A percentile compares a stretch with the other conserved stretches of the same genome.
These are phyloP conservation scores for Poa annua DNA, from an alignment of 176 grass and related monocot species.

Conservation along the genomic window DNA sequence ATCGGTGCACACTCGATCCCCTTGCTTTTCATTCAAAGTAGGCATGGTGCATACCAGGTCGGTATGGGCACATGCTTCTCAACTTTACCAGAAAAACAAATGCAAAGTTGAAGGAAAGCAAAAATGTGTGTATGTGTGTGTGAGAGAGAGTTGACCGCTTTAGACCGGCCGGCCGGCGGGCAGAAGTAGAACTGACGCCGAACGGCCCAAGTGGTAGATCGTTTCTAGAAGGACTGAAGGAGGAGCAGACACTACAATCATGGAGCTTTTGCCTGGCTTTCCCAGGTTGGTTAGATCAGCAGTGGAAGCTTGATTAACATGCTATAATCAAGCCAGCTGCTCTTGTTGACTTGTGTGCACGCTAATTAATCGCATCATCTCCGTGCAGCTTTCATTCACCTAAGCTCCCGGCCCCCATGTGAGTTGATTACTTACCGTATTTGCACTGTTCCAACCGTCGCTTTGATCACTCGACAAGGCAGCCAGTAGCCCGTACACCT, in stretches of 20 bases:
- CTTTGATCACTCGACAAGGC: background rate
- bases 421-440: background rate
- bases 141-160: background rate
- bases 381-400: too few relatives aligned
- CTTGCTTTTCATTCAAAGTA: background rate
- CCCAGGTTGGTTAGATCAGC: slow-evolving; percentile 30
- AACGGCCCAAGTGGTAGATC: too few relatives aligned
- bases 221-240: slow-evolving; percentile 18
- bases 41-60: slow-evolving; percentile 17
- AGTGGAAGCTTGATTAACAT: slow-evolving; percentile 1
- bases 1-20: background rate
- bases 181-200: slow-evolving; percentile 52
- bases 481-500: background rate
- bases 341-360: slow-evolving; percentile 25
- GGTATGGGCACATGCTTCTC: slow-evolving; percentile 8
- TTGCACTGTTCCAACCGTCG: background rate
- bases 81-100: slow-evolving; percentile 36
- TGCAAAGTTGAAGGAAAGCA: background rate
- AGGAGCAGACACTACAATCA: background rate
- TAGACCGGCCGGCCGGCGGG: slow-evolving; percentile 27
- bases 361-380: background rate
- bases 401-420: background rate
- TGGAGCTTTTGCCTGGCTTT: slow-evolving; percentile 3
- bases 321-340: background rate
- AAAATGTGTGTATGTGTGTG: background rate